phyloP scores from a whole-genome alignment of 805 yeast species.

The Hanseniaspora meyeri region DNA sequence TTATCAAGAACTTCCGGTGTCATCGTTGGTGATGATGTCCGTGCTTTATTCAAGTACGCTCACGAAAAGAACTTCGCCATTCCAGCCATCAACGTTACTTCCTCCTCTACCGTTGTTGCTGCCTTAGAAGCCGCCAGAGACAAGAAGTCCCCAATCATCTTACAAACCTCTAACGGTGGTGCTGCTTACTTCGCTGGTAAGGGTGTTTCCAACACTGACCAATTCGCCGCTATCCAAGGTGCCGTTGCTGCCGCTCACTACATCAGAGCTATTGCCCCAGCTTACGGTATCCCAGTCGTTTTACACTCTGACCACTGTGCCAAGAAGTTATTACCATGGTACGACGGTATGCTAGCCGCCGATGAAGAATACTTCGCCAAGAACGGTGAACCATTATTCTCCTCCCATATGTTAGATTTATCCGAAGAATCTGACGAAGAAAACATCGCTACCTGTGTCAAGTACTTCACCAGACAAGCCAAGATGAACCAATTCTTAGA shows the following conservation, averaged over 20 bases:
- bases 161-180: conserved; percentile 98
- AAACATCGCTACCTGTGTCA: conserved; percentile 86
- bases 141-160: conserved; percentile 82
- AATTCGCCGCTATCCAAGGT: conserved; percentile 88
- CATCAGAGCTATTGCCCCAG: conserved; percentile 91
- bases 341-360: conserved; percentile 93
- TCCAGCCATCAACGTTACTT: conserved; percentile 97
- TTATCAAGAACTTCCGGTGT: conserved; percentile 90
- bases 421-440: conserved; percentile 94
- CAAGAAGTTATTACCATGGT: conserved; percentile 94
- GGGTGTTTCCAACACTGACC: conserved; percentile 90
- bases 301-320: conserved; percentile 99
- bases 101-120: conserved; percentile 93
- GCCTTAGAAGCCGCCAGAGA: conserved; percentile 97
- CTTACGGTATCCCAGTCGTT: conserved; percentile 91
- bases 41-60: conserved; percentile 73
- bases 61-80: conserved; percentile 89
- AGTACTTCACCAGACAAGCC: conserved; percentile 88
- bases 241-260: conserved; percentile 95
- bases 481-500: conserved; percentile 95
- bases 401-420: conserved; percentile 97
- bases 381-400: conserved; percentile 91
- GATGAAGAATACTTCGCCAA: conserved; percentile 82
- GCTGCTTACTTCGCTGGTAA: conserved; percentile 99
- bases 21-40: conserved; percentile 95